Conservation (phyloP, 768 basidiomycete species). For the Termitomyces sp. region DNA sequence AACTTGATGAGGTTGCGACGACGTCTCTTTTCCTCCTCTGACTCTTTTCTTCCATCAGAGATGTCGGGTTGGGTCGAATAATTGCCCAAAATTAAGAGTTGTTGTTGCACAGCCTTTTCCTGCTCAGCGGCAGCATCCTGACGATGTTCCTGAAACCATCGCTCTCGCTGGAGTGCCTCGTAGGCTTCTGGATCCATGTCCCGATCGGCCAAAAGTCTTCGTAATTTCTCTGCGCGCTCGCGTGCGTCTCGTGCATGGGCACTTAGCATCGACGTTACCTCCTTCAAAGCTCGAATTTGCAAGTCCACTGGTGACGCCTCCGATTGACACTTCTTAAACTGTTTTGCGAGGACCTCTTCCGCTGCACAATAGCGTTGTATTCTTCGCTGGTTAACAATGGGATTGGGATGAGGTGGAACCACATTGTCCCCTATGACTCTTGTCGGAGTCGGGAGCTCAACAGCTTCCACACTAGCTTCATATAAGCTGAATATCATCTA, state of each 20-base stretch:
- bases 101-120: slow-evolving; percentile 27
- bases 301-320: slow-evolving; percentile 36
- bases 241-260: slow-evolving; percentile 40
- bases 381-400: slow-evolving; percentile 14
- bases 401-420: neutral
- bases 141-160: slow-evolving; percentile 47
- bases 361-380: slow-evolving; percentile 37
- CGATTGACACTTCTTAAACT: slow-evolving; percentile 24
- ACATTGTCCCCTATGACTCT: neutral
- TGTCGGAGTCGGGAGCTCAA: neutral
- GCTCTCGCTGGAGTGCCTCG: slow-evolving; percentile 34
- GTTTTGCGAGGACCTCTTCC: slow-evolving; percentile 33
- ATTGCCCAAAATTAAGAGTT: slow-evolving; percentile 23
- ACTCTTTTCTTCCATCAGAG: slow-evolving; percentile 7
- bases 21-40: slow-evolving; percentile 22
- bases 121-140: slow-evolving; percentile 30
- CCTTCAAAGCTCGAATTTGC: slow-evolving; percentile 40
- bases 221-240: slow-evolving; percentile 34
- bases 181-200: slow-evolving; percentile 31
- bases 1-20: slow-evolving; percentile 31
- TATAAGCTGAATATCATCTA: neutral
- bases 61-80: slow-evolving; percentile 11
- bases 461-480: neutral
- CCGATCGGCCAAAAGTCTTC: slow-evolving; percentile 29
- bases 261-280: slow-evolving; percentile 35